These are phyloP conservation scores for Dactylorhiza incarnata DNA, from an alignment of 106 monocot genomes.

Conservation along the genomic window DNA sequence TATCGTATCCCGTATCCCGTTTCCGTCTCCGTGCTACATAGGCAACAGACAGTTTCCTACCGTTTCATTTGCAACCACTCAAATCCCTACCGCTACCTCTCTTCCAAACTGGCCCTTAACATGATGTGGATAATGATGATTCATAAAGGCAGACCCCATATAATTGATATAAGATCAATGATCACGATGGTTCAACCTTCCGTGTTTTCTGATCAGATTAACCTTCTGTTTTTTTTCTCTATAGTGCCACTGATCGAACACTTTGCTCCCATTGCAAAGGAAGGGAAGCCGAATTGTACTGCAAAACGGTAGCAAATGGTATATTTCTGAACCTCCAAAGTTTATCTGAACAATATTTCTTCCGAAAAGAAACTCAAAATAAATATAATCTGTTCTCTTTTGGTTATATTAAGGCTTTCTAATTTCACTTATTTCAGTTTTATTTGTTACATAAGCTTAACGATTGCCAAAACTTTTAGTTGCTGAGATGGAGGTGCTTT, in stretches of 20 bases:
- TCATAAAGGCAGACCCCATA: no score
- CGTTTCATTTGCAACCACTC: no score
- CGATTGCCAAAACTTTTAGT: constrained; percentile 27
- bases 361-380: neutral
- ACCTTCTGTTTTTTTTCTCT: constrained; percentile 4
- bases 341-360: neutral
- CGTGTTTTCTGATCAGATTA: neutral
- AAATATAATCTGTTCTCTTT: neutral
- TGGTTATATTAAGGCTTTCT: neutral
- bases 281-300: constrained; percentile 96
- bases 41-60: no score
- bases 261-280: constrained; percentile 92
- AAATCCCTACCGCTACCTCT: no score
- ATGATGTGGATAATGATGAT: no score
- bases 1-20: no score
- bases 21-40: no score
- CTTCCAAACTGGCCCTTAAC: no score
- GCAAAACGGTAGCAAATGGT: constrained; percentile 92
- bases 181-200: no score
- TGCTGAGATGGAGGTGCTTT: constrained; percentile 76
- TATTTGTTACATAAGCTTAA: neutral
- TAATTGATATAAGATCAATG: no score
- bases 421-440: neutral
- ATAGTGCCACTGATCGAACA: constrained; percentile 66
- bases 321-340: constrained; percentile 2